Evolutionary conservation across 2,329 filamentous ascomycete species (phyloP).

Genomic region (Penicillium sp.): DNA sequence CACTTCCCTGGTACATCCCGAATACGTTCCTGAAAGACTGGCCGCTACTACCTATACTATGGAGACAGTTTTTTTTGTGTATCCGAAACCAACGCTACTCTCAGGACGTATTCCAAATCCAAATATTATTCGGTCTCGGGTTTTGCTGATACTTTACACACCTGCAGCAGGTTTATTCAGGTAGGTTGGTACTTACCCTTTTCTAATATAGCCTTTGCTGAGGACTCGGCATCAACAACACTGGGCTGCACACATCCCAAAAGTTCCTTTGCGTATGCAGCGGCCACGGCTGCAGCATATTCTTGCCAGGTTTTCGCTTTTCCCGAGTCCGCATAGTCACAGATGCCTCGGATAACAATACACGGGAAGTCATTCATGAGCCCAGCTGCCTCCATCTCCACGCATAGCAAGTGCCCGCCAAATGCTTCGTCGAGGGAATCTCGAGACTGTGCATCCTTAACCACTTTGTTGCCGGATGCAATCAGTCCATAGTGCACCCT

Average conservation of each 20-base stretch:
- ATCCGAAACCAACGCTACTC: too few relatives aligned
- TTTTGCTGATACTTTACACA: not conserved
- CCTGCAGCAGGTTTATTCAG: not conserved
- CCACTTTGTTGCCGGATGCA: conserved; percentile 7
- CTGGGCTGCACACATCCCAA: conserved; percentile 9
- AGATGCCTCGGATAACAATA: conserved; percentile 29
- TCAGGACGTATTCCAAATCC: conserved; percentile 4
- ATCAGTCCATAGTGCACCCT: conserved; percentile 9
- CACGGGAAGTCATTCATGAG: conserved; percentile 25
- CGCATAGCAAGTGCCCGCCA: conserved; percentile 15
- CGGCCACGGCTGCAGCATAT: conserved; percentile 27
- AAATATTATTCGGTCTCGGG: conserved; percentile 1
- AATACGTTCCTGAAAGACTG: too few relatives aligned
- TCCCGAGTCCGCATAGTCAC: conserved; percentile 30
- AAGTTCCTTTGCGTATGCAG: conserved; percentile 25
- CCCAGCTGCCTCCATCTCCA: conserved; percentile 28
- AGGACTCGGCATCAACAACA: not conserved
- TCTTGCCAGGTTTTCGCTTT: conserved; percentile 29
- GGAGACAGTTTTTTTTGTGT: too few relatives aligned
- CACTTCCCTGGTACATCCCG: too few relatives aligned
- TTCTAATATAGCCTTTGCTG: not conserved
- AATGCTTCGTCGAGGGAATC: not conserved
- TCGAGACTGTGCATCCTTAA: conserved; percentile 3
- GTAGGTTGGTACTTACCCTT: conserved; percentile 2
- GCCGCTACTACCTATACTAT: too few relatives aligned